Evolutionary conservation across 1,139 yeast genomes (phyloP), one percentile per base, ranked within the genome.

Genomic region (Hansenula sp.): DNA sequence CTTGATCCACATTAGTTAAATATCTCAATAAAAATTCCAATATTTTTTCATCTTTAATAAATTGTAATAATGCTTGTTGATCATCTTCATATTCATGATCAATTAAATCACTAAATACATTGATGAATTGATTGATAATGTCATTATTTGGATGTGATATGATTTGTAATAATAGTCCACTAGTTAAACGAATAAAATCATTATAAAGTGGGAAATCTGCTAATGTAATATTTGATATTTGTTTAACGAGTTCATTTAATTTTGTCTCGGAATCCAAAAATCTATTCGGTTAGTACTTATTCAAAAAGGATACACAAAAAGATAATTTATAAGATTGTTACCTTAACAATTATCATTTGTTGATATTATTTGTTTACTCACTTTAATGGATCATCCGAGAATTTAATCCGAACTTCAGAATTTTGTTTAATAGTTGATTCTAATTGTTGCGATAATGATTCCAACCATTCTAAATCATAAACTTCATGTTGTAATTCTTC

Each of bases 81-180:
- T 34, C 36, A 3, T 17, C 17, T 34, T 34, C 36, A 20, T 26
- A 34, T 20, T 27, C 36, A 6, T 22, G 16, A 19, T 33, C 35
- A 14, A 34, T 34, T 4, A 26, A 27, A 34, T 34, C 30, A 27
- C 16, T 34, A 11, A 34, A 24, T 14, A 34, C 30, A 6, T 12
- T 5, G 4, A 34, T 34, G 21, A 34, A 27, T 29, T 34, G 32
- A 20, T 52, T 50, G 6, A 56, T 58, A 29, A 66, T 60, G 30
- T 62, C 66, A 12, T 52, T 45, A 38, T 66, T 66, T 13, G 61
- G 64, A 37, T 66, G 70, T 10, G 45, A 45, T 20, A 64, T 35
- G 16, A 64, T 41, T 4, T 50, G 43, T 13, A 53, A 37, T 18
- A 63, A 44, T 3, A 50, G 42, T 6, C 44, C 53, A n/a, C 52